Conservation (phyloP, 2,329 filamentous ascomycete species). For the Aspergillus neoniger region DNA sequence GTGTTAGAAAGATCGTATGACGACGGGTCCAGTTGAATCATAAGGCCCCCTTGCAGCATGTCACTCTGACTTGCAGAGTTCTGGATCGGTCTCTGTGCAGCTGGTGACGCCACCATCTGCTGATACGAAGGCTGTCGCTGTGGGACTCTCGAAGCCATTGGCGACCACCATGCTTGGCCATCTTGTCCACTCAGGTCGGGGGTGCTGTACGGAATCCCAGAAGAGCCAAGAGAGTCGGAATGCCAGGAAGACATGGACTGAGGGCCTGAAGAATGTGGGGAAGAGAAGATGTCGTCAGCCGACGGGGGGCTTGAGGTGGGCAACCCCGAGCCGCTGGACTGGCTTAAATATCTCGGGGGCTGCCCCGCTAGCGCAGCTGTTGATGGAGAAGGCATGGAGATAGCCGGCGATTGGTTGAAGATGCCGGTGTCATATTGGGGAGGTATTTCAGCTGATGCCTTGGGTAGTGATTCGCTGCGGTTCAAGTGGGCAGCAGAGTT, state of each 20-base stretch:
- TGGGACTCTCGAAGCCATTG: slow-evolving; percentile 36
- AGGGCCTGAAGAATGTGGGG: slow-evolving; percentile 42
- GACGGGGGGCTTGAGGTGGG: slow-evolving; percentile 39
- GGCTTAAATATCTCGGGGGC: slow-evolving; percentile 37
- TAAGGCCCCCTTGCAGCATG: slow-evolving; percentile 42
- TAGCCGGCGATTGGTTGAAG: slow-evolving; percentile 36
- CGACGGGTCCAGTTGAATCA: slow-evolving; percentile 42
- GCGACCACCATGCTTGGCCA: slow-evolving; percentile 45
- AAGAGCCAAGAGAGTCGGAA: slow-evolving; percentile 40
- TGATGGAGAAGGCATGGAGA: slow-evolving; percentile 38
- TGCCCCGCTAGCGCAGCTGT: slow-evolving; percentile 31
- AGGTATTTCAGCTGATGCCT: slow-evolving; percentile 33
- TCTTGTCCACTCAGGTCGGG: slow-evolving; percentile 42
- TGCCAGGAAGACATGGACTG: slow-evolving; percentile 46
- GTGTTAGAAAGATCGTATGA: slow-evolving; percentile 35
- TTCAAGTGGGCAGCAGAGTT: slow-evolving; percentile 32
- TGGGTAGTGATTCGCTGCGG: slow-evolving; percentile 38
- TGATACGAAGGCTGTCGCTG: slow-evolving; percentile 42
- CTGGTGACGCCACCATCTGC: slow-evolving; percentile 35
- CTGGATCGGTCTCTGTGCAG: slow-evolving; percentile 36
- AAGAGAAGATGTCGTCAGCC: slow-evolving; percentile 42
- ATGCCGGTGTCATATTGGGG: slow-evolving; percentile 36
- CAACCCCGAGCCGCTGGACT: slow-evolving; percentile 32
- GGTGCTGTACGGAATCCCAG: slow-evolving; percentile 39
- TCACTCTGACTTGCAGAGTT: slow-evolving; percentile 33